Conservation (phyloP, 2,329 filamentous ascomycete genomes). For the Beauveria bassiana region DNA sequence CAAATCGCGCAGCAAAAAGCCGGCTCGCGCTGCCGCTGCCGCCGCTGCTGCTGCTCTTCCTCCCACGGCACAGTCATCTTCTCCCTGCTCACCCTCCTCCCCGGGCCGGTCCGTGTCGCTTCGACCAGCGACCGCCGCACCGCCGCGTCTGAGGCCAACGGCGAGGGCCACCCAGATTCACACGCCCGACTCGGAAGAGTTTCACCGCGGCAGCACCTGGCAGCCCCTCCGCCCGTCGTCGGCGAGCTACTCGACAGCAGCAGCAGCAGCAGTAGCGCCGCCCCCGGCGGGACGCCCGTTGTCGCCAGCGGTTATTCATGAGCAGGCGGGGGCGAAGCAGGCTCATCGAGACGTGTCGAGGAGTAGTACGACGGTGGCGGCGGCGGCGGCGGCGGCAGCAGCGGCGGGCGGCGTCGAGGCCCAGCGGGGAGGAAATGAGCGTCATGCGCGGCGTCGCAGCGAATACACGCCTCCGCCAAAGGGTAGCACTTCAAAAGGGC, state of each 20-base stretch:
- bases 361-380: too few relatives aligned
- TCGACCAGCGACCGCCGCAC: neutral
- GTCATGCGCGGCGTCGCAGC: neutral
- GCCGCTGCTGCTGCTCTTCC: neutral
- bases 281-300: too few relatives aligned
- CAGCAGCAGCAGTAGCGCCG: neutral
- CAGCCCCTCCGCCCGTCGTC: neutral
- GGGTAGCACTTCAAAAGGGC: slow-evolving; percentile 34
- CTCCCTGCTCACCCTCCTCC: neutral
- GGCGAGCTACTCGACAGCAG: neutral
- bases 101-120: neutral
- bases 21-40: neutral
- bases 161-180: neutral
- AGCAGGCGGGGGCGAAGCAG: too few relatives aligned
- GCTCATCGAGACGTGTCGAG: too few relatives aligned
- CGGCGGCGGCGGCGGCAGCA: too few relatives aligned
- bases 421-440: neutral
- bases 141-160: neutral
- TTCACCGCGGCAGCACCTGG: neutral
- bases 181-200: neutral
- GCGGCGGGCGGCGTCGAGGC: neutral
- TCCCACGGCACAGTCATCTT: neutral
- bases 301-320: too few relatives aligned
- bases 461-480: slow-evolving; percentile 16
- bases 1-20: neutral